These are phyloP conservation scores for Juncus inflexus DNA, from an alignment of 176 grass and related monocot species.

Conservation along the genomic window DNA sequence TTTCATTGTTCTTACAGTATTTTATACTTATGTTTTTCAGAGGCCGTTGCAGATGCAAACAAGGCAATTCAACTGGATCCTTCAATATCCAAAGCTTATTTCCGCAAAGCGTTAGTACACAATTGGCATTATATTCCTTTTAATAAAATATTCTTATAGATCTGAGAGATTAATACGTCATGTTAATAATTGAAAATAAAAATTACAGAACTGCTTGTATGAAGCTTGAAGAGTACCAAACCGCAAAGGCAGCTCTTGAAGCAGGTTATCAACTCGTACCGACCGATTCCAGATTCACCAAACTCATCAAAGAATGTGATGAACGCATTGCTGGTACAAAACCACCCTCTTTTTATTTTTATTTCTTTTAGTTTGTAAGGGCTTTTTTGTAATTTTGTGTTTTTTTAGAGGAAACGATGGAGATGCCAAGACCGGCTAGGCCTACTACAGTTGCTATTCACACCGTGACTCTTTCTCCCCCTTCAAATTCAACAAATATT, in stretches of 20 bases:
- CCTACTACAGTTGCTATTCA: conserved; percentile 3
- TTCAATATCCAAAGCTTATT: conserved; percentile 46
- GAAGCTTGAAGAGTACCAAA: conserved; percentile 53
- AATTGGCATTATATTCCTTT: not conserved
- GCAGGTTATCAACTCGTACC: conserved; percentile 39
- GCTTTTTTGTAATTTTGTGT: no score
- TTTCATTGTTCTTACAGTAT: not conserved
- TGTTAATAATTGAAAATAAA: conserved; percentile 5
- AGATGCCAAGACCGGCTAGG: conserved; percentile 12
- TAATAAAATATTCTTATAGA: not conserved
- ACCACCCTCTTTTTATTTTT: not conserved
- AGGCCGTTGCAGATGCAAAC: conserved; percentile 40
- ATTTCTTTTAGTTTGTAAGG: not conserved
- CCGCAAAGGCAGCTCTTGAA: conserved; percentile 40
- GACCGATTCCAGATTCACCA: conserved; percentile 44
- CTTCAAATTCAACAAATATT: conserved; percentile 9
- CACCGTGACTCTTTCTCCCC: conserved; percentile 7
- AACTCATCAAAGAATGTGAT: conserved; percentile 44
- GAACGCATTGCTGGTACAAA: conserved; percentile 40
- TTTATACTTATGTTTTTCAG: conserved; percentile 21
- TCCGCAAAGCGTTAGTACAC: conserved; percentile 39
- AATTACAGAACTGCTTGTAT: conserved; percentile 43
- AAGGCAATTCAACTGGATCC: conserved; percentile 42
- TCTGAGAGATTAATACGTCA: not conserved
- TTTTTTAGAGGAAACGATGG: conserved; percentile 34